A percentile compares a stretch with the other conserved stretches of the same genome.
These are phyloP conservation scores for Oxyria digyna DNA, from an alignment of 148 eudicot species.

Conservation along the genomic window DNA sequence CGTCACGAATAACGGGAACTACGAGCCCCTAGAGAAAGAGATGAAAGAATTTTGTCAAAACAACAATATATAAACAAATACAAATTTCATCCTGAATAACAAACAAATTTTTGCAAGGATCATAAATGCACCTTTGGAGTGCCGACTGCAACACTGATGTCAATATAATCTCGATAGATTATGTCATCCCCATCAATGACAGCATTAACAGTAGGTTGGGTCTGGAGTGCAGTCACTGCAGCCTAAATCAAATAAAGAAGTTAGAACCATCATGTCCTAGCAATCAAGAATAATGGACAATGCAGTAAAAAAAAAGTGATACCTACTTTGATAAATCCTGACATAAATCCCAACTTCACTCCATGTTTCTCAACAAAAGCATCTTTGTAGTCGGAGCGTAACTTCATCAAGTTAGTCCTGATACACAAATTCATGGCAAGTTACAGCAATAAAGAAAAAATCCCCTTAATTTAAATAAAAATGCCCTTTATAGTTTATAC, in stretches of 20 bases:
- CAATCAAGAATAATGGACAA: not conserved
- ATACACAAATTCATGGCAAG: not conserved
- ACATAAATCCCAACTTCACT: constrained; percentile 88
- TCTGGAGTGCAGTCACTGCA: constrained; percentile 76
- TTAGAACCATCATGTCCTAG: not conserved
- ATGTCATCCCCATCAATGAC: constrained; percentile 97
- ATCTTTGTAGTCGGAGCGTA: constrained; percentile 90
- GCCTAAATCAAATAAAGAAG: constrained; percentile 28
- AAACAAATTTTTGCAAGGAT: too few relatives aligned
- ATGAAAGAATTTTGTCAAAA: not conserved
- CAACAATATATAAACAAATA: not conserved
- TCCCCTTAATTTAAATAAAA: not conserved
- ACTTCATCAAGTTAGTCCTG: constrained; percentile 96
- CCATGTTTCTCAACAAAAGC: constrained; percentile 92
- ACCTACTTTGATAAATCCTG: constrained; percentile 83
- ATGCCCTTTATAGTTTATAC: too few relatives aligned
- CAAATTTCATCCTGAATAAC: not conserved
- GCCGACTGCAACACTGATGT: constrained; percentile 92
- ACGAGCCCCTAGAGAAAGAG: constrained; percentile 59
- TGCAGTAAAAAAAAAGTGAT: not conserved
- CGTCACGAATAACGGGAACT: constrained; percentile 82
- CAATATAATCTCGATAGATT: constrained; percentile 78
- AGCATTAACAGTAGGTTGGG: constrained; percentile 77
- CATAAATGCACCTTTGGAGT: constrained; percentile 57
- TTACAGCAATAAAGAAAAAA: not conserved